Evolutionary conservation across 768 basidiomycete genomes (phyloP).

Genomic region (Psilocybe tampanensis): DNA sequence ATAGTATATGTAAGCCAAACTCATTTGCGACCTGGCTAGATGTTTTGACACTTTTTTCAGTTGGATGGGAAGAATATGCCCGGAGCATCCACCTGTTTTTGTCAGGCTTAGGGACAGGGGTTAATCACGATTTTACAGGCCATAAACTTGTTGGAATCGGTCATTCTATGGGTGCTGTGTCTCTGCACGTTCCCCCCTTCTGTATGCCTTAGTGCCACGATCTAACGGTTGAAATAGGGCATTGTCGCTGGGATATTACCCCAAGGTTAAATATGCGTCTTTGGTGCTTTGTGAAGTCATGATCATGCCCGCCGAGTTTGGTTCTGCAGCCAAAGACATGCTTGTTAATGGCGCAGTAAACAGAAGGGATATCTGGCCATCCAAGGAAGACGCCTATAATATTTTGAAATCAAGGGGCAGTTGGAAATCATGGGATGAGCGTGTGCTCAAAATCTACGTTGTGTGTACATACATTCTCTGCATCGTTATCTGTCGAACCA

Average conservation of each 20-base stretch:
- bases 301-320: constrained; percentile 29
- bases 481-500: not conserved
- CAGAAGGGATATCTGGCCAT: constrained; percentile 54
- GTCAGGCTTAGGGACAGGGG: constrained; percentile 47
- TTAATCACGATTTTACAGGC: constrained; percentile 50
- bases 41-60: constrained; percentile 25
- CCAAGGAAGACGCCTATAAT: constrained; percentile 47
- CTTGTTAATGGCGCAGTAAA: constrained; percentile 34
- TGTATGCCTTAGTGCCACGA: not conserved
- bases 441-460: constrained; percentile 44
- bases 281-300: constrained; percentile 51
- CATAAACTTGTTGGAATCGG: constrained; percentile 53
- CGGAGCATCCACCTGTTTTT: constrained; percentile 50
- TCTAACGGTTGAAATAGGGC: constrained; percentile 28
- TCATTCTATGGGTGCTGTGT: constrained; percentile 56
- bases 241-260: constrained; percentile 43
- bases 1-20: constrained; percentile 46
- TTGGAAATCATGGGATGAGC: constrained; percentile 53
- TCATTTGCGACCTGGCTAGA: not conserved
- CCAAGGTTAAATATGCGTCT: constrained; percentile 37
- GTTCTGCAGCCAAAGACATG: constrained; percentile 13
- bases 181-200: constrained; percentile 35
- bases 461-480: constrained; percentile 27
- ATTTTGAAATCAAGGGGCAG: constrained; percentile 37
- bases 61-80: constrained; percentile 57